These are phyloP conservation scores for Chenopodium berlandieri DNA, from an alignment of 148 eudicot genomes.

Conservation along the genomic window DNA sequence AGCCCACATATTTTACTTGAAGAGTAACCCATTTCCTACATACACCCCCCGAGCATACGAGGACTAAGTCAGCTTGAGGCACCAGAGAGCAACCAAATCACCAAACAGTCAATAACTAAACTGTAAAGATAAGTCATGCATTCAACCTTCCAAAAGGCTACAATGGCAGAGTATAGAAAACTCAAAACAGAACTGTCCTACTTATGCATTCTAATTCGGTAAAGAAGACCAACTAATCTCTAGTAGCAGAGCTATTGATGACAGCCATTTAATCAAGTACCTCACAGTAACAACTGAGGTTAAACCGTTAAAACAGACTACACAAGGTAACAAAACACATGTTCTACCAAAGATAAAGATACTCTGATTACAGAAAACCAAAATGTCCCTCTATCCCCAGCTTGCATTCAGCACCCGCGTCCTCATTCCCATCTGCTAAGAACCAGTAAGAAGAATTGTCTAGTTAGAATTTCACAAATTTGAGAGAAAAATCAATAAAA, in stretches of 20 bases:
- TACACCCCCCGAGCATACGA: background rate
- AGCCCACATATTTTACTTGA: background rate
- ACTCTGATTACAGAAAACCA: conserved; percentile 21
- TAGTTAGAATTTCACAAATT: background rate
- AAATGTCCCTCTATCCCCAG: conserved; percentile 8
- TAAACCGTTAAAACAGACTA: conserved; percentile 10
- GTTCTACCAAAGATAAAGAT: conserved; percentile 3
- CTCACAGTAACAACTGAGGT: conserved; percentile 10
- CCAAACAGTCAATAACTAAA: background rate
- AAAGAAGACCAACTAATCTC: conserved; percentile 12
- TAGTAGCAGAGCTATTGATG: conserved; percentile 12
- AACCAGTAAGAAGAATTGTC: background rate
- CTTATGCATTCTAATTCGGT: conserved; percentile 2
- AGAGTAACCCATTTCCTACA: background rate
- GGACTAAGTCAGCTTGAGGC: background rate
- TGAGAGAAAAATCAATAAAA: background rate
- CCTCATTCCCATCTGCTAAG: conserved; percentile 28
- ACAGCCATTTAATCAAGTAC: conserved; percentile 16
- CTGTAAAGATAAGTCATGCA: background rate
- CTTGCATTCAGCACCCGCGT: conserved; percentile 6
- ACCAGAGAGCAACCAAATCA: background rate
- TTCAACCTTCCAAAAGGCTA: background rate
- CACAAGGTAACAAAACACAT: conserved; percentile 14
- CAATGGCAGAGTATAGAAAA: background rate
- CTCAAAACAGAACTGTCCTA: conserved; percentile 14